Percentiles rank a stretch among this genome's conserved stretches.
Conservation (phyloP, 306 rosid species). For the Biancaea sappan region DNA sequence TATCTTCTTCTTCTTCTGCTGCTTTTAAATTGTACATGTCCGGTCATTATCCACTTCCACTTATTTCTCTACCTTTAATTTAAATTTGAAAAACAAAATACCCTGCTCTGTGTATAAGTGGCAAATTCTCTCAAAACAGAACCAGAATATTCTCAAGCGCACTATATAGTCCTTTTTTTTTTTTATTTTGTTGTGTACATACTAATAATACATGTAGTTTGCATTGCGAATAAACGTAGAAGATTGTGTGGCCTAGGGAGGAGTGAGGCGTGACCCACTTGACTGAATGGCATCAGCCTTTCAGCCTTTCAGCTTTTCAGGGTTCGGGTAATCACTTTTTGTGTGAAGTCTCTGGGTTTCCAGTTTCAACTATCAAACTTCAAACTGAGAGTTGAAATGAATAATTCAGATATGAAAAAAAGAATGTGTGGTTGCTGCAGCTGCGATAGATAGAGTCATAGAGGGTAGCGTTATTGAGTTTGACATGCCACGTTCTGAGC, state of each 20-base stretch:
- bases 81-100: constrained; percentile 20
- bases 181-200: neutral
- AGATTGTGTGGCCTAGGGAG: constrained; percentile 31
- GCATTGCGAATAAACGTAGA: neutral
- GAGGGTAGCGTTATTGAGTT: neutral
- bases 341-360: neutral
- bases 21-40: neutral
- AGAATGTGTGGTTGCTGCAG: neutral
- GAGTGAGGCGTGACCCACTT: constrained; percentile 44
- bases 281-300: too few relatives aligned
- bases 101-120: neutral
- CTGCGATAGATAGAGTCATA: too few relatives aligned
- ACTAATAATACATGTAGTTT: too few relatives aligned
- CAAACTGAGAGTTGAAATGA: neutral
- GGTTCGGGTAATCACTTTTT: neutral
- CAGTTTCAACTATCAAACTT: neutral
- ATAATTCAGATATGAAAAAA: neutral
- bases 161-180: neutral
- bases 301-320: too few relatives aligned
- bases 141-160: neutral
- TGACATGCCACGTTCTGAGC: neutral
- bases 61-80: constrained; percentile 47
- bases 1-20: constrained; percentile 6
- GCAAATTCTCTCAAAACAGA: neutral
- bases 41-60: constrained; percentile 41